Evolutionary conservation across 2,329 filamentous ascomycete genomes (phyloP), one percentile per base, ranked within the genome.

Genomic region (Celoporthe dispersa): DNA sequence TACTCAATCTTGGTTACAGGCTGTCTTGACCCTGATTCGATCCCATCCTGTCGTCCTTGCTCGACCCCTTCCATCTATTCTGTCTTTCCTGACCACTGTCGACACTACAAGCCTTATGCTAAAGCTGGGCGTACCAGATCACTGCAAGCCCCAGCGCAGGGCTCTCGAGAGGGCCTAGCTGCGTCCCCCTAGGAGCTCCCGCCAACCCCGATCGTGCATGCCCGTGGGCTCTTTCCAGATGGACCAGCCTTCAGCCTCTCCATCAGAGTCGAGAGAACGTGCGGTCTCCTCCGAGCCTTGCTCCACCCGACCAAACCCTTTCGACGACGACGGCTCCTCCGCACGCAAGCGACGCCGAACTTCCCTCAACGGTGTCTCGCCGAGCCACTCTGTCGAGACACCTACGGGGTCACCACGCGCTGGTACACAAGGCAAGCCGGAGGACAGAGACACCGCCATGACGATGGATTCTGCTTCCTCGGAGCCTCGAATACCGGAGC

Each of bases 261-360:
- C 71, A 73, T 28, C 66, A 77, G 84, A 87, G 80, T 81, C 82
- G 79, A 84, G 81, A 84, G 86, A 88, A 81, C 86, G 86, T 80
- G 85, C 86, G 77, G 83, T 84, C 80, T 90, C 88, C 76, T 86
- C 86, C 80, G 89, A 91, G 82, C 86, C 87, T 78, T 85, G 84
- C 79, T 87, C 88, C 76, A 88, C 86, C 74, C 86, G 89, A 73
- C 87, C 87, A 66, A 90, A 91, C 73, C 89, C 89, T 55, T 91
- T 90, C 78, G 84, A 89, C 80, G 87, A 90, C 77, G 85, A 88
- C 73, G 76, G 80, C 62, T 82, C 84, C 57, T 84, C 70, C 44
- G 70, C 88, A 68, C 84, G 88, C 73, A 91, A 91, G 79, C 87
- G 89, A 66, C 88, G 87, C 73, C 86, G 88, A 74, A 89, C 88